These are phyloP conservation scores for Diaporthe ilicicola DNA, from an alignment of 2,329 filamentous ascomycete species.

Conservation along the genomic window DNA sequence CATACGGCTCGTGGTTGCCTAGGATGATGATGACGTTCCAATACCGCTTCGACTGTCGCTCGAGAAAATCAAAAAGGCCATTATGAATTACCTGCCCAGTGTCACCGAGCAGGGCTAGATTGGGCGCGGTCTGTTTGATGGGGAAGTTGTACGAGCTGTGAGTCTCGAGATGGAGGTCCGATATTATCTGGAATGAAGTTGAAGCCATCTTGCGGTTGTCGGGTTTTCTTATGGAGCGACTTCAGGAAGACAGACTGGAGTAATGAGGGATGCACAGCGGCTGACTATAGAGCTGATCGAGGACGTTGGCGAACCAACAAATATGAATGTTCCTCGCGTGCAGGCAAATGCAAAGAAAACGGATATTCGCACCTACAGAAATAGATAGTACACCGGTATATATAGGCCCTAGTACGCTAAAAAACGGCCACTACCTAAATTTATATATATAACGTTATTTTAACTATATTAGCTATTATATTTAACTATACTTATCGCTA, in stretches of 20 bases:
- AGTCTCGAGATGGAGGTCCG: constrained; percentile 65
- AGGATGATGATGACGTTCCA: constrained; percentile 58
- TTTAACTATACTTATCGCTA: no score
- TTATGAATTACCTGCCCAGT: constrained; percentile 49
- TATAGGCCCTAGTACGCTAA: no score
- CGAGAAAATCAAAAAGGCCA: constrained; percentile 54
- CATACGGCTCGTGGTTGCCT: constrained; percentile 66
- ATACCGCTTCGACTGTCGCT: constrained; percentile 56
- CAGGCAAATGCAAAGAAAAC: no score
- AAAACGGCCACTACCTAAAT: no score
- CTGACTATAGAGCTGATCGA: no score
- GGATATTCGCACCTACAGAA: no score
- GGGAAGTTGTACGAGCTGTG: constrained; percentile 60
- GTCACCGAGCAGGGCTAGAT: constrained; percentile 65
- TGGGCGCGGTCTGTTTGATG: constrained; percentile 55
- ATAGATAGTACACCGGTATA: no score
- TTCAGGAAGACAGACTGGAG: not conserved
- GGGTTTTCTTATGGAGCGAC: not conserved
- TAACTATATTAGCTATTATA: no score
- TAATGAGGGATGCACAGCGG: not conserved
- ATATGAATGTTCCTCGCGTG: no score
- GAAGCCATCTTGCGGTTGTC: not conserved
- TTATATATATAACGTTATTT: no score
- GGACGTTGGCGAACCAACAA: no score
- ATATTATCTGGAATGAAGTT: constrained; percentile 54